Evolutionary conservation across 179 eudicot genomes (phyloP).

Genomic region (Beta lomatogona): DNA sequence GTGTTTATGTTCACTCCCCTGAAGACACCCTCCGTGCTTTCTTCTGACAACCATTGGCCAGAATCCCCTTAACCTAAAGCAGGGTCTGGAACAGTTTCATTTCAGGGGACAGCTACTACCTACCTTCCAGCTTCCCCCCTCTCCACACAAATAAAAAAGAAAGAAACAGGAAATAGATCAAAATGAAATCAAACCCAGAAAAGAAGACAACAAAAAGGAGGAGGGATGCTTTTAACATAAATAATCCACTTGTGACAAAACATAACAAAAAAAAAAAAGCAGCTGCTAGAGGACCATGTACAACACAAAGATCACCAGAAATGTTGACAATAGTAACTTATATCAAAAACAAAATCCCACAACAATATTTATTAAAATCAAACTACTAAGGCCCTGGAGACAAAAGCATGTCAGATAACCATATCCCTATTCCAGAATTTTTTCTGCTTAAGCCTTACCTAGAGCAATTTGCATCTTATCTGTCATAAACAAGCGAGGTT

Average conservation of each 20-base stretch:
- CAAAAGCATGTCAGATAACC: neutral
- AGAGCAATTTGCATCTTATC: slow-evolving; percentile 99
- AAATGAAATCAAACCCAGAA: neutral
- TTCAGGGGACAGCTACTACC: neutral
- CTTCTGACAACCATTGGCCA: neutral
- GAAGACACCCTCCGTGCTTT: neutral
- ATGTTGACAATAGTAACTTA: neutral
- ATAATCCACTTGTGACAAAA: neutral
- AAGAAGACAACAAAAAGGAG: neutral
- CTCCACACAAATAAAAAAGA: neutral
- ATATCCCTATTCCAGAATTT: neutral
- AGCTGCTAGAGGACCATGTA: neutral
- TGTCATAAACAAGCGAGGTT: slow-evolving; percentile 81
- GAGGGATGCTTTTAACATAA: neutral
- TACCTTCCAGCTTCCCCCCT: neutral
- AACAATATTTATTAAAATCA: neutral
- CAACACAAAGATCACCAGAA: neutral
- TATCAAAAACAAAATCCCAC: neutral
- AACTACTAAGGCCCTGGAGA: neutral
- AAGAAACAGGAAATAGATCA: neutral
- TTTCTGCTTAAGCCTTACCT: slow-evolving; percentile 59
- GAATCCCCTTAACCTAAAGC: neutral
- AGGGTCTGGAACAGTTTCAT: neutral
- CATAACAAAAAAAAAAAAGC: neutral
- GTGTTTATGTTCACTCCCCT: neutral